phyloP scores from a whole-genome alignment of 192 early-diverging fungal species.

The Umbelopsis vinacea region DNA sequence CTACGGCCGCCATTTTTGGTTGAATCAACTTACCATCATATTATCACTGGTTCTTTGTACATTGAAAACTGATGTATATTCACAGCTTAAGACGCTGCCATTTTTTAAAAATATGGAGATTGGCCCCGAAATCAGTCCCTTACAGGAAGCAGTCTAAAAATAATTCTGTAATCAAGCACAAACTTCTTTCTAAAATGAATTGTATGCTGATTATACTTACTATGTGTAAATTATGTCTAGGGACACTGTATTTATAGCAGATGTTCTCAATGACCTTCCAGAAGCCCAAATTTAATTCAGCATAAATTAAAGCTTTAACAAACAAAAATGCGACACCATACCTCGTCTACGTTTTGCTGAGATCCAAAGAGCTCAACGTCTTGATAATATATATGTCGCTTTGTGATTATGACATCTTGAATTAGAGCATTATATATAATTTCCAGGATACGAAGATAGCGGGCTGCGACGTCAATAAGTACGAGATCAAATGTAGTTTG shows the following conservation, averaged over 20 bases:
- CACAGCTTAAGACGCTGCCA: constrained; percentile 25
- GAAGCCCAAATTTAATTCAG: not conserved
- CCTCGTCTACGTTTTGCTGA: constrained; percentile 26
- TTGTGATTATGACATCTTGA: constrained; percentile 32
- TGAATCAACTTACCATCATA: too few species aligned
- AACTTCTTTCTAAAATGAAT: not conserved
- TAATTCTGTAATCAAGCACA: not conserved
- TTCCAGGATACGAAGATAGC: constrained; percentile 33
- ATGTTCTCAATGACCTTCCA: constrained; percentile 36
- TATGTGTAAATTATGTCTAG: constrained; percentile 28
- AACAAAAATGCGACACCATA: not conserved
- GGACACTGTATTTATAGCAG: constrained; percentile 27
- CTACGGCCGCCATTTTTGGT: not conserved
- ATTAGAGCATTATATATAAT: constrained; percentile 36
- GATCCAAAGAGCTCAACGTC: constrained; percentile 33
- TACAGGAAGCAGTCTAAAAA: constrained; percentile 26
- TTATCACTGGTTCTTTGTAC: constrained; percentile 1
- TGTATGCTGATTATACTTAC: constrained; percentile 15
- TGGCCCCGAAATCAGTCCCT: constrained; percentile 37
- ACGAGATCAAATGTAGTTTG: not conserved
- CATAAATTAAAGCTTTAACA: not conserved
- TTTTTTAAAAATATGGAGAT: constrained; percentile 30
- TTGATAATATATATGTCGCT: constrained; percentile 39
- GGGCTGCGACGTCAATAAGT: constrained; percentile 12
- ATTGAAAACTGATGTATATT: not conserved